These are phyloP conservation scores for Salix suchowensis DNA, from an alignment of 345 rosid genomes.

Conservation along the genomic window DNA sequence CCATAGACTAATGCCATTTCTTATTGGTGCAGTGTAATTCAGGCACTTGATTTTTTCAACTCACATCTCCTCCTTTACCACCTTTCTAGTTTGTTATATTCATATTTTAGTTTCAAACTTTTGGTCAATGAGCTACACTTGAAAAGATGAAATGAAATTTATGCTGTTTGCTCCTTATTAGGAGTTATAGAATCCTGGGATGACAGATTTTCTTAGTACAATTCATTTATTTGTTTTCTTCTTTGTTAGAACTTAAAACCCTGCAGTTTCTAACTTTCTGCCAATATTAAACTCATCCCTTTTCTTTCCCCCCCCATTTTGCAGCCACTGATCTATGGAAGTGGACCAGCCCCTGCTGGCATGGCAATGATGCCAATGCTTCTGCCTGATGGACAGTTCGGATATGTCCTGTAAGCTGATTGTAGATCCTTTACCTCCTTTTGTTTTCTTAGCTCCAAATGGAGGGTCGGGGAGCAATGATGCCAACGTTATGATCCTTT, in stretches of 20 bases:
- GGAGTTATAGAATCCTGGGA: neutral
- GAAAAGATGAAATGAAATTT: neutral
- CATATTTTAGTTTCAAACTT: neutral
- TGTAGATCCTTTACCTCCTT: neutral
- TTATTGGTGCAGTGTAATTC: neutral
- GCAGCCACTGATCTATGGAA: constrained; percentile 87
- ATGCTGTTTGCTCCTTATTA: neutral
- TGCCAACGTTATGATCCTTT: neutral
- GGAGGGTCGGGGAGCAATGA: too few relatives aligned
- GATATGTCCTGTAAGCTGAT: constrained; percentile 79
- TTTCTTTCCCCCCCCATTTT: constrained; percentile 10
- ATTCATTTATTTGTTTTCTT: neutral
- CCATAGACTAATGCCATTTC: neutral
- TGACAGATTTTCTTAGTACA: neutral
- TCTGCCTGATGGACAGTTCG: constrained; percentile 88
- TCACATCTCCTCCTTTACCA: too few relatives aligned
- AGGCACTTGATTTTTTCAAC: neutral
- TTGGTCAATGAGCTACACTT: neutral
- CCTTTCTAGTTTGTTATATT: neutral
- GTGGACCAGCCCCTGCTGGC: constrained; percentile 65
- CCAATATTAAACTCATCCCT: constrained; percentile 1
- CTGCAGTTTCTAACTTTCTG: neutral
- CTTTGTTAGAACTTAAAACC: neutral
- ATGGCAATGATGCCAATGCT: constrained; percentile 99
- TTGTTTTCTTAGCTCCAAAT: neutral